These are phyloP conservation scores for Tetrastigma voinierianum DNA, from an alignment of 164 flowering plant genomes.

Conservation along the genomic window DNA sequence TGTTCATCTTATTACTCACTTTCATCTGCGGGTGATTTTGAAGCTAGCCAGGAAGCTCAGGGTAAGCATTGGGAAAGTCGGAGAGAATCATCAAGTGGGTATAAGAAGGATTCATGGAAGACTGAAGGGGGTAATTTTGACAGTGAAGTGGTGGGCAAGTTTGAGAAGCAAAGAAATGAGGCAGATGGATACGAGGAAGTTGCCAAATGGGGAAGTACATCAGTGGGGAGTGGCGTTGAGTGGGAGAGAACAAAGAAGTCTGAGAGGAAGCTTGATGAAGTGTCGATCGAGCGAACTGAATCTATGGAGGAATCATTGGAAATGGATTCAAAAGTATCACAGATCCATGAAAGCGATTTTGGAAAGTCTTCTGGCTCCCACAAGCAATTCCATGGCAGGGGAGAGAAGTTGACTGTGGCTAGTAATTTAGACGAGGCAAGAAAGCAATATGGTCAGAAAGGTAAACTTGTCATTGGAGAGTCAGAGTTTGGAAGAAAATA, in stretches of 20 bases:
- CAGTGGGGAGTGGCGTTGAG: conserved; percentile 21
- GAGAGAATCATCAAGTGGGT: conserved; percentile 33
- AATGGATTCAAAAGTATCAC: conserved; percentile 17
- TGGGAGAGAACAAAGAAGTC: conserved; percentile 46
- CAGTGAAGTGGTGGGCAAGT: conserved; percentile 21
- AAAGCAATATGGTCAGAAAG: conserved; percentile 21
- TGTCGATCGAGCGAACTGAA: conserved; percentile 23
- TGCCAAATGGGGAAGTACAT: conserved; percentile 12
- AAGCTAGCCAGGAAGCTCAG: conserved; percentile 35
- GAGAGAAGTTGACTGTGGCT: conserved; percentile 15
- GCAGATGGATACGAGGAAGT: conserved; percentile 9
- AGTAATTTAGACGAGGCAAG: conserved; percentile 21
- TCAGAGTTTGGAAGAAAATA: conserved; percentile 26
- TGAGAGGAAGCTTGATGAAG: conserved; percentile 48
- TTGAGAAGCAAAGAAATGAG: conserved; percentile 20
- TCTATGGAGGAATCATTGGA: conserved; percentile 20
- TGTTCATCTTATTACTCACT: conserved; percentile 69
- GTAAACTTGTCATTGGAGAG: conserved; percentile 10
- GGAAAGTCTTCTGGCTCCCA: conserved; percentile 27
- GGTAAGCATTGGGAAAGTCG: conserved; percentile 19
- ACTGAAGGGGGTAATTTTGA: conserved; percentile 14
- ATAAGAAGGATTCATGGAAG: conserved; percentile 16
- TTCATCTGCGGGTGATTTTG: conserved; percentile 48
- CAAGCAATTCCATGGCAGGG: conserved; percentile 15
- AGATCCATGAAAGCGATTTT: conserved; percentile 14